A percentile compares a stretch with the other conserved stretches of the same genome.
Conservation (phyloP, 495 filamentous ascomycete species). For the Hypoxylon intermedium region DNA sequence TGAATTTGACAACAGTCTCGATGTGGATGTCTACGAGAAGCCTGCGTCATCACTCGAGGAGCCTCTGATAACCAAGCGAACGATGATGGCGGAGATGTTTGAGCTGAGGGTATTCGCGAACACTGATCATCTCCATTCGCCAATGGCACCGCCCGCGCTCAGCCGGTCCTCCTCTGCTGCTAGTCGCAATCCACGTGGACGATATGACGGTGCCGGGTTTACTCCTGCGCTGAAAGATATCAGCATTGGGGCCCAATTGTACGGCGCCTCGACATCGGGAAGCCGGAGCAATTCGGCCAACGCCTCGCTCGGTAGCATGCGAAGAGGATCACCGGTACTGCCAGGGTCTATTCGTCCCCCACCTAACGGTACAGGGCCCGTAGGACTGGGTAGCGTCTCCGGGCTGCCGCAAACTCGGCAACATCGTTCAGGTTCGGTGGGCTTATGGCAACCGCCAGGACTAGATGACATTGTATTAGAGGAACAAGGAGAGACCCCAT, state of each 20-base stretch:
- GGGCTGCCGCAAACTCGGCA: conserved; percentile 40
- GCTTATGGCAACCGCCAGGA: conserved; percentile 50
- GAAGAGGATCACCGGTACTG: conserved; percentile 30
- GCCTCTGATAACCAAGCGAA: conserved; percentile 32
- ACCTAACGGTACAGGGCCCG: conserved; percentile 18
- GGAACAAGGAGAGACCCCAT: conserved; percentile 52
- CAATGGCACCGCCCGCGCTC: conserved; percentile 45
- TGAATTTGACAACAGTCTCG: conserved; percentile 26
- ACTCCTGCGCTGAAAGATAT: conserved; percentile 30
- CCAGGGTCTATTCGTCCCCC: conserved; percentile 10
- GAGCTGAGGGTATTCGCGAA: conserved; percentile 78
- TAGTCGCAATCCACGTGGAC: conserved; percentile 23
- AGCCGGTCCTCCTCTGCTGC: conserved; percentile 35
- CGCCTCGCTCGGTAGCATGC: conserved; percentile 42
- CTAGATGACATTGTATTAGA: conserved; percentile 39
- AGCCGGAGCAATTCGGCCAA: conserved; percentile 44
- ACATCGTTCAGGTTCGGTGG: conserved; percentile 39
- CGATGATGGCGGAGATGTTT: conserved; percentile 58
- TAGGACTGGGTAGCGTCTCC: conserved; percentile 46
- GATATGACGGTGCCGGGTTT: conserved; percentile 18
- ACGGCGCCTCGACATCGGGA: conserved; percentile 30
- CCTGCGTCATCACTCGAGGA: conserved; percentile 35
- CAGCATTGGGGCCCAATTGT: conserved; percentile 39
- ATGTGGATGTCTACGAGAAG: conserved; percentile 35
- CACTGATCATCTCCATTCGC: conserved; percentile 76